Evolutionary conservation across 768 basidiomycete species (phyloP).

Genomic region (Rhodotorula paludigena): DNA sequence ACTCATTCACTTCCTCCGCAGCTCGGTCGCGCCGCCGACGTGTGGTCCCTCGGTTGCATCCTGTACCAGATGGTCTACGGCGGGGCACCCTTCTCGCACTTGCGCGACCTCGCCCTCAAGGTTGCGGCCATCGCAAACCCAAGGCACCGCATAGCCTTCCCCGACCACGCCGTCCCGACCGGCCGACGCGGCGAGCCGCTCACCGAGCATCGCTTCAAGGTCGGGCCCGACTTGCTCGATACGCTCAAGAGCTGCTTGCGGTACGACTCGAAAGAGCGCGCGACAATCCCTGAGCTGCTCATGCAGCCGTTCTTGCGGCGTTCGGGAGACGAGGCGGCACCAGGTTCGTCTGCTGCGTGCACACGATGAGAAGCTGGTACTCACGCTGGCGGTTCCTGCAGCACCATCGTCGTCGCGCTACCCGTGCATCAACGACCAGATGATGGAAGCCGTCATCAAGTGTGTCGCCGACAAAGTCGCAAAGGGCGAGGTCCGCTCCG

Average conservation of each 20-base stretch:
- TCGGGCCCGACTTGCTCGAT: slow-evolving; percentile 68
- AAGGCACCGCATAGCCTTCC: slow-evolving; percentile 72
- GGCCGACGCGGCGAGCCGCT: slow-evolving; percentile 54
- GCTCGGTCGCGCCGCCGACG: slow-evolving; percentile 86
- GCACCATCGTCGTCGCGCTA: background rate
- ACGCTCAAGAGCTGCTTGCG: slow-evolving; percentile 76
- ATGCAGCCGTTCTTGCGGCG: slow-evolving; percentile 31
- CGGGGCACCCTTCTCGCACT: slow-evolving; percentile 80
- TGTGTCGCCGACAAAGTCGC: slow-evolving; percentile 11
- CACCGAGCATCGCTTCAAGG: slow-evolving; percentile 64
- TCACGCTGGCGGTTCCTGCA: background rate
- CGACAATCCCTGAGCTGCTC: slow-evolving; percentile 80
- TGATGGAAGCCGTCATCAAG: slow-evolving; percentile 17
- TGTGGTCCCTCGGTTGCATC: slow-evolving; percentile 97
- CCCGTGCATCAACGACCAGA: slow-evolving; percentile 2
- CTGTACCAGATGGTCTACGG: slow-evolving; percentile 99
- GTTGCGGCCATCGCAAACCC: slow-evolving; percentile 89
- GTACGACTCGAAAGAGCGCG: slow-evolving; percentile 73
- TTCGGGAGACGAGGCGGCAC: slow-evolving; percentile 20
- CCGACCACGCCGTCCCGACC: slow-evolving; percentile 59
- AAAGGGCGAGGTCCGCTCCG: slow-evolving; percentile 2
- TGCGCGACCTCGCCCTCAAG: slow-evolving; percentile 70
- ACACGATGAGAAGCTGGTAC: too few relatives aligned
- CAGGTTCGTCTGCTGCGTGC: slow-evolving; percentile 14
- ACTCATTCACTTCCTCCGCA: slow-evolving; percentile 13